Base-by-base conservation (phyloP, 352 stramenopile species). In the Peronospora destructor region DNA sequence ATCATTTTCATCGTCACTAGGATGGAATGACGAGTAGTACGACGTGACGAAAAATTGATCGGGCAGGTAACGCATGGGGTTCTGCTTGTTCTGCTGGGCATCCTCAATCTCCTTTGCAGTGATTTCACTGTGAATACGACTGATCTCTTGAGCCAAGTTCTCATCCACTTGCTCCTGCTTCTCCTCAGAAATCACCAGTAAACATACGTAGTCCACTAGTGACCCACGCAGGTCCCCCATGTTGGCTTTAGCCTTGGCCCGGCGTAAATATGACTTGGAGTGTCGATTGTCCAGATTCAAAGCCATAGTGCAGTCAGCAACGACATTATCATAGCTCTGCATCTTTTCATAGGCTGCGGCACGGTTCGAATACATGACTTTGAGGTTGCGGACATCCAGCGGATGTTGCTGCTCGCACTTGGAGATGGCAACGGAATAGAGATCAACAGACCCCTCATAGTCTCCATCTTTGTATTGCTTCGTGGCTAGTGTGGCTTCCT, bases 311-410 rank as follows among this genome's bases (percentile, higher is more conserved):
- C 79, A 90, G 53, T 90, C 79, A 7, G 50, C 49, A 6, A 87
- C 49, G n/a, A 90, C 79, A 41, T 66, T 68, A 46, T 66, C 47
- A 51, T 83, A 67, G 61, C 86, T 67, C 46, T 78, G 61, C 13
- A 91, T 64, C 42, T 76, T 73, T 43, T 91, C 80, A 49, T 82
- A 86, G 28, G 80, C 77, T 2, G 80, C 76, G 0, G 77, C 80
- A 26, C 80, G 75, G 66, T 91, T 91, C 50, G 80, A 87, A 58
- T 81, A 91, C 76, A 91, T 88, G 52, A 91, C 80, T 52, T 91
- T 91, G 23, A 91, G 58, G 64, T 91, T 88, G 52, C 76, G 73
- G 41, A 64, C 64, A 51, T 90, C 76, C 30, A 84, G 54, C 8
- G 76, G 73, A 47, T 73, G 61, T 7, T 69, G 53, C n/a, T 60